Evolutionary conservation across 805 yeast species (phyloP).

Genomic region (Candida jianshihensis): DNA sequence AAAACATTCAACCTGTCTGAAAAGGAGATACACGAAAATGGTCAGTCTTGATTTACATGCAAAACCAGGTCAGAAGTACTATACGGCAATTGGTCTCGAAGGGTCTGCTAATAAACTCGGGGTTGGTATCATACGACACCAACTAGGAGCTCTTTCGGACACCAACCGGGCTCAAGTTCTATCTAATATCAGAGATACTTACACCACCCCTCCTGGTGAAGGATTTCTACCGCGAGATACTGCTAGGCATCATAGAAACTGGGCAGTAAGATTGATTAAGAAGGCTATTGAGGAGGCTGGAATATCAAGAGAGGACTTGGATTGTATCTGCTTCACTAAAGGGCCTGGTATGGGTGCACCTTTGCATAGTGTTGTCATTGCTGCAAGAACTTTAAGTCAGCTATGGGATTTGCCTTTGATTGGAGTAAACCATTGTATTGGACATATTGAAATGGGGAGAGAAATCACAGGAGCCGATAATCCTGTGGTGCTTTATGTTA

Average conservation of each 20-base stretch:
- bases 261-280: constrained; percentile 79
- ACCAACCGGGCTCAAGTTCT: constrained; percentile 66
- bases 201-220: constrained; percentile 95
- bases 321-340: constrained; percentile 87
- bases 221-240: constrained; percentile 96
- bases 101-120: constrained; percentile 98
- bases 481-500: constrained; percentile 93
- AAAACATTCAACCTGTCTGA: too few species aligned
- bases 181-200: constrained; percentile 91
- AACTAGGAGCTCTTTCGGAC: constrained; percentile 46
- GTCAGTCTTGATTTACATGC: constrained; percentile 41
- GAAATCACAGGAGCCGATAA: constrained; percentile 97
- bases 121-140: constrained; percentile 83
- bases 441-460: constrained; percentile 98
- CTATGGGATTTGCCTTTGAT: constrained; percentile 80
- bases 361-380: constrained; percentile 82
- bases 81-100: constrained; percentile 83
- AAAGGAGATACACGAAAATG: constrained; percentile 19
- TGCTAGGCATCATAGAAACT: constrained; percentile 91
- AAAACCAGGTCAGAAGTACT: constrained; percentile 38
- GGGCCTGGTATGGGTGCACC: constrained; percentile 99
- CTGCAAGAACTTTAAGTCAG: constrained; percentile 79
- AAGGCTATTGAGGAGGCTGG: constrained; percentile 58
- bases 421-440: constrained; percentile 96
- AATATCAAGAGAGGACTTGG: constrained; percentile 44